Conservation (phyloP, 371 early-diverging fungal genomes). For the Rhizopus microsporus region DNA sequence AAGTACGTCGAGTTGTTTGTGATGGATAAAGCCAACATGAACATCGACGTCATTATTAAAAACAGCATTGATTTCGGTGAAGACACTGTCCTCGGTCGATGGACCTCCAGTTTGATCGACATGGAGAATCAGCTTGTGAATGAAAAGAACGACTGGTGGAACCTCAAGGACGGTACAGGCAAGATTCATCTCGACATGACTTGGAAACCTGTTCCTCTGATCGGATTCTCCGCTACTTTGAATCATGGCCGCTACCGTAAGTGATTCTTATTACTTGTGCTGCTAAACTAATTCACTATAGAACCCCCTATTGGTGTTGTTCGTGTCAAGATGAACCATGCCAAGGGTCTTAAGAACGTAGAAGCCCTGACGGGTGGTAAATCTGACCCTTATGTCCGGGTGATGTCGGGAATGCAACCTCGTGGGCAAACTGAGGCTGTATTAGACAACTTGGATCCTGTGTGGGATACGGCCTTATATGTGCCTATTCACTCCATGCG, state of each 20-base stretch:
- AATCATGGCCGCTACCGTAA: slow-evolving; percentile 34
- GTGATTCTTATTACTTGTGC: background rate
- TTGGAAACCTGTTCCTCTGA: slow-evolving; percentile 52
- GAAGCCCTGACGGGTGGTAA: slow-evolving; percentile 60
- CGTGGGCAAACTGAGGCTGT: slow-evolving; percentile 65
- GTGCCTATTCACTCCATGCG: slow-evolving; percentile 63
- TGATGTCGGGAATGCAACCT: slow-evolving; percentile 57
- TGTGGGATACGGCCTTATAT: slow-evolving; percentile 77
- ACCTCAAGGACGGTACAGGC: slow-evolving; percentile 37
- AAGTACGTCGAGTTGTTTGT: slow-evolving; percentile 36
- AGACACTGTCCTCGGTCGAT: slow-evolving; percentile 24
- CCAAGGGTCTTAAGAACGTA: slow-evolving; percentile 66
- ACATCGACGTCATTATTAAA: slow-evolving; percentile 21
- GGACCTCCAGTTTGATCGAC: slow-evolving; percentile 20
- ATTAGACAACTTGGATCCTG: slow-evolving; percentile 70
- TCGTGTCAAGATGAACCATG: slow-evolving; percentile 67
- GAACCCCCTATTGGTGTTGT: slow-evolving; percentile 76
- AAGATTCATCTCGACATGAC: slow-evolving; percentile 40
- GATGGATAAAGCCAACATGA: slow-evolving; percentile 21
- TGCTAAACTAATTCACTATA: background rate
- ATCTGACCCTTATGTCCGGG: slow-evolving; percentile 79
- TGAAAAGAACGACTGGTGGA: slow-evolving; percentile 50
- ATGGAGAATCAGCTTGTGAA: slow-evolving; percentile 25
- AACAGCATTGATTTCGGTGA: slow-evolving; percentile 31
- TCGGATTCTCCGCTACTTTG: slow-evolving; percentile 36